Conservation (phyloP, 163 green algal genomes). For the Scenedesmus sp. region DNA sequence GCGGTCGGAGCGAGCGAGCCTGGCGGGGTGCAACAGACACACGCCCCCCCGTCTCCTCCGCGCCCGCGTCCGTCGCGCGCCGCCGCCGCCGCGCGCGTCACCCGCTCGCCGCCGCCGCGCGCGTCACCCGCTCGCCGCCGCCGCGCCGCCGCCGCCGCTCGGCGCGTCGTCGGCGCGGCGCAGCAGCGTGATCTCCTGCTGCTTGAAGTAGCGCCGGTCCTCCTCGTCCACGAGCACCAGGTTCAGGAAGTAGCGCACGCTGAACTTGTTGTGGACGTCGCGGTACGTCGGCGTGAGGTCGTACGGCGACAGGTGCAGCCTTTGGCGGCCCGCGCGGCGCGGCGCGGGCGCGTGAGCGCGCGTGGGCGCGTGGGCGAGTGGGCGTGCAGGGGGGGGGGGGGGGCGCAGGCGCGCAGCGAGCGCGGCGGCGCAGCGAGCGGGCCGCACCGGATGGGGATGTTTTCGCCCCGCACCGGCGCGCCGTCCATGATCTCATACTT, state of each 20-base stretch:
- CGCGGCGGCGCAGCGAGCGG: too few species aligned
- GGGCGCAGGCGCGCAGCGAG: not conserved
- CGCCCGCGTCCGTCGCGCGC: too few species aligned
- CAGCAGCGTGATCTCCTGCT: slow-evolving; percentile 93
- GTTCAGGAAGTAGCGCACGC: slow-evolving; percentile 98
- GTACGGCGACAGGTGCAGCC: slow-evolving; percentile 95
- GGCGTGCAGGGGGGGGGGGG: not conserved
- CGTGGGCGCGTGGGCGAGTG: too few species aligned
- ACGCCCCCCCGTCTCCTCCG: too few species aligned
- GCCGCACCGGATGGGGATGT: slow-evolving; percentile 91
- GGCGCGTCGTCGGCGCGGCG: slow-evolving; percentile 47
- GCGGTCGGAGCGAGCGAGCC: too few species aligned
- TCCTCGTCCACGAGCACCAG: slow-evolving; percentile 99
- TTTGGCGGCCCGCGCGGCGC: slow-evolving; percentile 39
- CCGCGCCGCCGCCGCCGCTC: not conserved
- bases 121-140: too few species aligned
- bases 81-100: too few species aligned
- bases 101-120: too few species aligned
- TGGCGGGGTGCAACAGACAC: too few species aligned
- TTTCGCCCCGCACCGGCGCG: slow-evolving; percentile 93
- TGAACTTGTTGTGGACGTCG: slow-evolving; percentile 97
- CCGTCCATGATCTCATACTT: slow-evolving; percentile 99
- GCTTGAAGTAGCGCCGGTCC: slow-evolving; percentile 97
- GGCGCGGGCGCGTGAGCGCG: not conserved
- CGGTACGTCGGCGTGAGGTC: slow-evolving; percentile 95